phyloP scores from a whole-genome alignment of 345 rosid species.

The Stellera chamaejasme region DNA sequence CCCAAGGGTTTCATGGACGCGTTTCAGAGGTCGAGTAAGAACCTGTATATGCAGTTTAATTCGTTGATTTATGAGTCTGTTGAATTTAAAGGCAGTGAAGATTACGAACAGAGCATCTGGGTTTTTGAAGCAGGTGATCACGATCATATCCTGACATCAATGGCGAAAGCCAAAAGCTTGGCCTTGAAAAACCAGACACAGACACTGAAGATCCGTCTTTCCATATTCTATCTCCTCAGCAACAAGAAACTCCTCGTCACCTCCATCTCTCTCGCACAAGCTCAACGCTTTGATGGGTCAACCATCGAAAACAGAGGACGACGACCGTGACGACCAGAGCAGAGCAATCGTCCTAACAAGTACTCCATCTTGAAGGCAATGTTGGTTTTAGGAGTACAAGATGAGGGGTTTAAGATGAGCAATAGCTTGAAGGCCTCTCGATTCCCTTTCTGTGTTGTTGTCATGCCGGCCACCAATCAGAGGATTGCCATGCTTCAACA shows the following conservation, averaged over 20 bases:
- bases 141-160: constrained; percentile 32
- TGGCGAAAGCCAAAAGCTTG: constrained; percentile 43
- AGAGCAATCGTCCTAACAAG: too few species aligned
- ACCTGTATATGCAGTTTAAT: too few species aligned
- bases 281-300: too few species aligned
- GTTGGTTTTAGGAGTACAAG: too few species aligned
- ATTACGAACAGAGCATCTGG: constrained; percentile 59
- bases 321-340: too few species aligned
- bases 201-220: constrained; percentile 39
- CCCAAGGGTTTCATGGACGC: constrained; percentile 94
- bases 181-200: constrained; percentile 53
- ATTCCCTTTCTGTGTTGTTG: constrained; percentile 93
- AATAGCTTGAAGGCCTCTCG: constrained; percentile 94
- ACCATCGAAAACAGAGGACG: too few species aligned
- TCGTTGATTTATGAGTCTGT: too few species aligned
- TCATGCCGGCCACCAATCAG: constrained; percentile 93
- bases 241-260: constrained; percentile 39
- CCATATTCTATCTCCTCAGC: constrained; percentile 43
- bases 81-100: background rate
- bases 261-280: too few species aligned
- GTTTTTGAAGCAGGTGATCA: constrained; percentile 43
- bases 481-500: constrained; percentile 92
- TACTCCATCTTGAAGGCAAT: too few species aligned
- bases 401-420: constrained; percentile 99
- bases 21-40: constrained; percentile 45